Evolutionary conservation across 495 filamentous ascomycete genomes (phyloP).

Genomic region (Hypoxylon intermedium): DNA sequence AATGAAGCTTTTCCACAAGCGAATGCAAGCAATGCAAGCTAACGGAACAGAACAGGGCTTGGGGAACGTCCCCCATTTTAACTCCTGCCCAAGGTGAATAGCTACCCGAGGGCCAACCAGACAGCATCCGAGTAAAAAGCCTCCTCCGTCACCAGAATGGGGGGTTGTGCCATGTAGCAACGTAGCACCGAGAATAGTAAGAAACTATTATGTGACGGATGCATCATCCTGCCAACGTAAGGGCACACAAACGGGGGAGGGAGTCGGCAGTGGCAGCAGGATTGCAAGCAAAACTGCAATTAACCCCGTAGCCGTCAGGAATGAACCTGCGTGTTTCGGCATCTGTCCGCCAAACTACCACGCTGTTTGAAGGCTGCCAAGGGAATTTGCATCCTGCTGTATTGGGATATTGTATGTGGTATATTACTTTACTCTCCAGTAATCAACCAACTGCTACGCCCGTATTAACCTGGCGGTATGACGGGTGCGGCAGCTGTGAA

Average conservation of each 20-base stretch:
- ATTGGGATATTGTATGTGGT: constrained; percentile 30
- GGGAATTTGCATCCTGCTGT: constrained; percentile 28
- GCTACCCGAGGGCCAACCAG: constrained; percentile 27
- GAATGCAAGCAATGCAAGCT: constrained; percentile 26
- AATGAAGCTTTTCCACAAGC: constrained; percentile 32
- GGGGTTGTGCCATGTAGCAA: constrained; percentile 24
- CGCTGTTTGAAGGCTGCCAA: constrained; percentile 17
- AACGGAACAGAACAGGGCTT: constrained; percentile 29
- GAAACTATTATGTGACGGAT: constrained; percentile 28
- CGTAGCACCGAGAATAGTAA: constrained; percentile 27
- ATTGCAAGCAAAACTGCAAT: constrained; percentile 21
- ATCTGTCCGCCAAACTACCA: constrained; percentile 18
- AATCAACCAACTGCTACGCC: constrained; percentile 25
- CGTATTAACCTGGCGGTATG: constrained; percentile 17
- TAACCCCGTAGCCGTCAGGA: constrained; percentile 21
- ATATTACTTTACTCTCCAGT: constrained; percentile 34
- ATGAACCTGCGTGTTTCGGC: constrained; percentile 33
- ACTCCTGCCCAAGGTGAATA: constrained; percentile 37
- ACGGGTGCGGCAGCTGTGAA: not conserved
- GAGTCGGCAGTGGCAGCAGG: constrained; percentile 23
- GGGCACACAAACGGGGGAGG: not conserved
- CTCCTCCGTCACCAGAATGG: constrained; percentile 29
- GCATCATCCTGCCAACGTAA: not conserved
- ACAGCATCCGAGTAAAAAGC: constrained; percentile 14
- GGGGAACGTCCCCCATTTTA: constrained; percentile 28